These are phyloP conservation scores for Pythium biforme DNA, from an alignment of 352 stramenopile genomes.

Conservation along the genomic window DNA sequence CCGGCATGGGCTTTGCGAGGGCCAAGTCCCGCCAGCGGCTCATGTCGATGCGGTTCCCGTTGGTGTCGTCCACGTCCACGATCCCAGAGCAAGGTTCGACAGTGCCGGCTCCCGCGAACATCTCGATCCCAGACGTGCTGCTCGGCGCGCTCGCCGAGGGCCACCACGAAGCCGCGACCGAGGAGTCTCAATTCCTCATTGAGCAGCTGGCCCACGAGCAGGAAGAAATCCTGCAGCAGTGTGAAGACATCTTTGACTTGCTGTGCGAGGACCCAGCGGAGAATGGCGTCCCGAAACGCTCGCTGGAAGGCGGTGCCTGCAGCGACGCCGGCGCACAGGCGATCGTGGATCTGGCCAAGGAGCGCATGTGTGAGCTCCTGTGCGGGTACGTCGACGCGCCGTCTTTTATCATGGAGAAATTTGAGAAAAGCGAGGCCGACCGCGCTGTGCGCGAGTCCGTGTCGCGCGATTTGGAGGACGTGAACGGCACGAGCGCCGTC, in stretches of 20 bases:
- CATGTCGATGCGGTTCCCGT: slow-evolving; percentile 6
- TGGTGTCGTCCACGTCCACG: neutral
- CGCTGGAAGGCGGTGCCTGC: neutral
- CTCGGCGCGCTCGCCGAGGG: slow-evolving; percentile 30
- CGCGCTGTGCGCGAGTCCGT: slow-evolving; percentile 24
- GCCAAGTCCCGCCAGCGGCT: slow-evolving; percentile 4
- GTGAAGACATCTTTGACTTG: slow-evolving; percentile 61
- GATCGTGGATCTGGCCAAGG: slow-evolving; percentile 27
- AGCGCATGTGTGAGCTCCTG: slow-evolving; percentile 41
- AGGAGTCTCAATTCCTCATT: slow-evolving; percentile 15
- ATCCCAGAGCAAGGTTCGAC: neutral
- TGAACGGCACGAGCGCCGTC: slow-evolving; percentile 27
- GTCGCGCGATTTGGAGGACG: slow-evolving; percentile 28
- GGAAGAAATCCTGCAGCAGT: slow-evolving; percentile 38
- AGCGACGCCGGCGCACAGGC: neutral
- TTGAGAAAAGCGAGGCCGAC: slow-evolving; percentile 36
- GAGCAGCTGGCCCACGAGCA: slow-evolving; percentile 27
- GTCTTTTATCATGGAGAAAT: slow-evolving; percentile 47
- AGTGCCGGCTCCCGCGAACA: slow-evolving; percentile 2
- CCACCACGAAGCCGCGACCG: slow-evolving; percentile 16
- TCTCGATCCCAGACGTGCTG: slow-evolving; percentile 50
- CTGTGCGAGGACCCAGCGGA: slow-evolving; percentile 42
- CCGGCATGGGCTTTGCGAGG: neutral
- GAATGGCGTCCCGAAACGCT: neutral
- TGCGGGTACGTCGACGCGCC: slow-evolving; percentile 41